A percentile compares a stretch with the other conserved stretches of the same genome.
Conservation (phyloP, 495 filamentous ascomycete species). For the Talaromyces borbonicus region DNA sequence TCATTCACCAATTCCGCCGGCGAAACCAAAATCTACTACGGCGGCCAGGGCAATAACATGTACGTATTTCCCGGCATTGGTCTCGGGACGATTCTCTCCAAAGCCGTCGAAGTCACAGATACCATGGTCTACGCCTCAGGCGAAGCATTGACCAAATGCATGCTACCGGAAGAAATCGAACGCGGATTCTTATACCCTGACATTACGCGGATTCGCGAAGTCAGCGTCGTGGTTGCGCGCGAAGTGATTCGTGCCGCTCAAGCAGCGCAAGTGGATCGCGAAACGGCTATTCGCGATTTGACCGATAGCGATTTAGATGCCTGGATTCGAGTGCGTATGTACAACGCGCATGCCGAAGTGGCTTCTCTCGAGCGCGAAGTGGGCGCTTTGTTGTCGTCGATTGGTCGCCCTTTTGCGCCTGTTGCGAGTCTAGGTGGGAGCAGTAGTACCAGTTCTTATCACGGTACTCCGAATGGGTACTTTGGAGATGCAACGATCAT, state of each 20-base stretch:
- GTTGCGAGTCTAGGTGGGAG: no score
- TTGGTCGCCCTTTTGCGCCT: slow-evolving; percentile 23
- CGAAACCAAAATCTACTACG: slow-evolving; percentile 60
- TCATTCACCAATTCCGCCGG: slow-evolving; percentile 48
- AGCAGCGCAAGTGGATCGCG: slow-evolving; percentile 71
- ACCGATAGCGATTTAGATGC: slow-evolving; percentile 64
- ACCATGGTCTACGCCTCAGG: slow-evolving; percentile 91
- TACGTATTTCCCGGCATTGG: slow-evolving; percentile 98
- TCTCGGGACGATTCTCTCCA: slow-evolving; percentile 85
- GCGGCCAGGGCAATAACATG: slow-evolving; percentile 89
- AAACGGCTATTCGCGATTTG: slow-evolving; percentile 58
- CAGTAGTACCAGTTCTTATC: no score
- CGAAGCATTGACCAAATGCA: slow-evolving; percentile 63
- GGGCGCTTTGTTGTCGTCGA: slow-evolving; percentile 33
- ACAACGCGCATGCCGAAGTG: slow-evolving; percentile 63
- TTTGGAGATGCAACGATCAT: no score
- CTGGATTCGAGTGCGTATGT: slow-evolving; percentile 74
- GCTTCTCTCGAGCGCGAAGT: slow-evolving; percentile 46
- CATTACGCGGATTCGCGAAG: slow-evolving; percentile 82
- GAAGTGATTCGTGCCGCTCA: slow-evolving; percentile 91
- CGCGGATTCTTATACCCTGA: slow-evolving; percentile 87
- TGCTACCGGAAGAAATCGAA: slow-evolving; percentile 70
- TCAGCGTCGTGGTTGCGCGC: slow-evolving; percentile 76
- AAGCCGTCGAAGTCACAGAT: slow-evolving; percentile 81
- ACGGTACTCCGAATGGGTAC: no score